These are phyloP conservation scores for Leccinum subgranulosum DNA, from an alignment of 768 basidiomycete species.

Conservation along the genomic window DNA sequence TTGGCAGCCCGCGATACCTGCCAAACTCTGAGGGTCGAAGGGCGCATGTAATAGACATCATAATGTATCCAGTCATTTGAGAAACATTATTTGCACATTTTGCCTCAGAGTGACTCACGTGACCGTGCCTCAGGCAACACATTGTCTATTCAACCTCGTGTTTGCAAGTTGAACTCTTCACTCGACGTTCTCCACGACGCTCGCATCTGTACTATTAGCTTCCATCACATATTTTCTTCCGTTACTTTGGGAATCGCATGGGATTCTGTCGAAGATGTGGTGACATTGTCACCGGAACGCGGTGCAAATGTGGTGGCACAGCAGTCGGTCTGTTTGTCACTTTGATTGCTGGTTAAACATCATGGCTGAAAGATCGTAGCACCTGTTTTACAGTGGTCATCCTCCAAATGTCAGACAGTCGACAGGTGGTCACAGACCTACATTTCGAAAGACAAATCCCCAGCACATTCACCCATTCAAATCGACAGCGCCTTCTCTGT, in stretches of 20 bases:
- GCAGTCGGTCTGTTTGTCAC: constrained; percentile 62
- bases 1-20: constrained; percentile 49
- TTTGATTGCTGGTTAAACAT: not conserved
- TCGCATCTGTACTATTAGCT: not conserved
- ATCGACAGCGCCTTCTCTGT: constrained; percentile 12
- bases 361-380: constrained; percentile 40
- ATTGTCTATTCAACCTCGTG: constrained; percentile 10
- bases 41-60: not conserved
- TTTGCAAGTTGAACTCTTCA: constrained; percentile 3
- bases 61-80: not conserved
- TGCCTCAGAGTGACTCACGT: constrained; percentile 12
- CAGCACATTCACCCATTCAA: constrained; percentile 33
- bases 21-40: constrained; percentile 22
- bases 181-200: constrained; percentile 2
- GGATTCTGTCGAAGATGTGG: constrained; percentile 86
- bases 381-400: constrained; percentile 63
- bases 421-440: constrained; percentile 85
- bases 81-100: not conserved
- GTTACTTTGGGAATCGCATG: constrained; percentile 41
- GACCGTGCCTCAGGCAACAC: constrained; percentile 9
- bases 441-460: constrained; percentile 53
- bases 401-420: constrained; percentile 39
- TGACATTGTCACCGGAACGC: constrained; percentile 67
- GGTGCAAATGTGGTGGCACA: constrained; percentile 78
- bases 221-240: not conserved